These are phyloP conservation scores for Umbelopsis vinacea DNA, from an alignment of 192 early-diverging fungal genomes.

Conservation along the genomic window DNA sequence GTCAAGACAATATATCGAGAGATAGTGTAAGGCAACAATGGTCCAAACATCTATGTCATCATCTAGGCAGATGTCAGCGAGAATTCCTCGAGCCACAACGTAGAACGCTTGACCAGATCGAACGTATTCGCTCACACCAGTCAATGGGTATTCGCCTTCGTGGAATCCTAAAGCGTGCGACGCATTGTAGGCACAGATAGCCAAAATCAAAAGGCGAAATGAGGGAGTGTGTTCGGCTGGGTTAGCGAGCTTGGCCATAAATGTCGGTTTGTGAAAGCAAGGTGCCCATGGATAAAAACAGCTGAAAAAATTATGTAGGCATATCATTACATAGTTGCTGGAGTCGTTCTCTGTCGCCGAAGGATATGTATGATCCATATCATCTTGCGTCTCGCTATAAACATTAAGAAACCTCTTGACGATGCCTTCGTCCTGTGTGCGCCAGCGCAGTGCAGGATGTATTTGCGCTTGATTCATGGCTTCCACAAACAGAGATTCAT, in stretches of 20 bases:
- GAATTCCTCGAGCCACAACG: not conserved
- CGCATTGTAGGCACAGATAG: conserved; percentile 16
- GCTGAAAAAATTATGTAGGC: conserved; percentile 15
- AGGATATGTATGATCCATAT: not conserved
- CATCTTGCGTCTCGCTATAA: conserved; percentile 7
- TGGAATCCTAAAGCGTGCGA: conserved; percentile 7
- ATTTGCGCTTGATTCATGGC: not conserved
- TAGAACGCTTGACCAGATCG: conserved; percentile 20
- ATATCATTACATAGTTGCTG: conserved; percentile 21
- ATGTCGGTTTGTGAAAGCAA: conserved; percentile 9
- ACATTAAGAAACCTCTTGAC: conserved; percentile 11
- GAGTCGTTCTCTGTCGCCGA: not conserved
- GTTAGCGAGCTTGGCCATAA: conserved; percentile 4
- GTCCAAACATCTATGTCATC: not conserved
- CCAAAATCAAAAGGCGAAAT: not conserved
- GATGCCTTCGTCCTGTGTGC: conserved; percentile 9
- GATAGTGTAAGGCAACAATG: conserved; percentile 13
- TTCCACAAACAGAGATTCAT: not conserved
- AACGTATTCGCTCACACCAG: not conserved
- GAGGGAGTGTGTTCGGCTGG: not conserved
- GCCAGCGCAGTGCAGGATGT: conserved; percentile 11
- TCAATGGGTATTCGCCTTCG: conserved; percentile 4
- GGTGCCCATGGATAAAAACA: conserved; percentile 18
- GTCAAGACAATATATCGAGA: not conserved
- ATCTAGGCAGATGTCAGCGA: conserved; percentile 1